Percentiles rank a stretch among this genome's conserved stretches.
phyloP scores from a whole-genome alignment of 169 alveolate genomes.

The Plasmodium ovale region DNA sequence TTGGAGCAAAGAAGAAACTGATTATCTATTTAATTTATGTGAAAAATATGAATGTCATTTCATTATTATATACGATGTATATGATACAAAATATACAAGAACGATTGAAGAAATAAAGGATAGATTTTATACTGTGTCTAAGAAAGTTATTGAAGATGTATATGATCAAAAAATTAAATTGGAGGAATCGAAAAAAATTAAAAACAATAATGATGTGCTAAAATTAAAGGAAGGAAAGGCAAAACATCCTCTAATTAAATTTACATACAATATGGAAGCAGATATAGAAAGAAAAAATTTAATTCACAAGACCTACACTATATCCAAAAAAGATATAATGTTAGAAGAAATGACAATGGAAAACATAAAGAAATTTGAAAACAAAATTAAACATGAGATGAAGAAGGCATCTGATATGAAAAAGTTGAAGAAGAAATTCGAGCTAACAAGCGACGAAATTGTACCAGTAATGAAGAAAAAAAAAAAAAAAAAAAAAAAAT shows the following conservation, averaged over 20 bases:
- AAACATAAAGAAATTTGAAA: constrained; percentile 82
- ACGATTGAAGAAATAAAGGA: constrained; percentile 89
- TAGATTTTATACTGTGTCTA: constrained; percentile 87
- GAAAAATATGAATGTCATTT: constrained; percentile 89
- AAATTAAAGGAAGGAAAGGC: constrained; percentile 86
- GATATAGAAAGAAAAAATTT: constrained; percentile 86
- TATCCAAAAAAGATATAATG: constrained; percentile 80
- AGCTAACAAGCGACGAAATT: constrained; percentile 79
- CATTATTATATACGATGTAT: constrained; percentile 86
- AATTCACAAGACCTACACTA: constrained; percentile 81
- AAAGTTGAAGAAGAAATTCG: constrained; percentile 81
- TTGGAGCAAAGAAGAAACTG: constrained; percentile 91
- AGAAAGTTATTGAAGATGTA: constrained; percentile 84
- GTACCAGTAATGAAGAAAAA: constrained; percentile 71
- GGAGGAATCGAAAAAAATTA: constrained; percentile 84
- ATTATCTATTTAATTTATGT: constrained; percentile 87
- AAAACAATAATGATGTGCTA: constrained; percentile 83
- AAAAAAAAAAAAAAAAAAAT: no score
- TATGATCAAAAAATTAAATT: constrained; percentile 87
- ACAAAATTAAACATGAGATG: constrained; percentile 79
- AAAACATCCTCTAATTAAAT: constrained; percentile 88
- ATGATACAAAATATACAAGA: constrained; percentile 82
- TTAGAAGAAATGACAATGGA: constrained; percentile 80
- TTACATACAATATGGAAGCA: constrained; percentile 86
- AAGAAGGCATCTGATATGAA: constrained; percentile 81